Evolutionary conservation across 495 filamentous ascomycete genomes (phyloP), one percentile per base, ranked within the genome.

Genomic region (Talaromyces stipitatus): DNA sequence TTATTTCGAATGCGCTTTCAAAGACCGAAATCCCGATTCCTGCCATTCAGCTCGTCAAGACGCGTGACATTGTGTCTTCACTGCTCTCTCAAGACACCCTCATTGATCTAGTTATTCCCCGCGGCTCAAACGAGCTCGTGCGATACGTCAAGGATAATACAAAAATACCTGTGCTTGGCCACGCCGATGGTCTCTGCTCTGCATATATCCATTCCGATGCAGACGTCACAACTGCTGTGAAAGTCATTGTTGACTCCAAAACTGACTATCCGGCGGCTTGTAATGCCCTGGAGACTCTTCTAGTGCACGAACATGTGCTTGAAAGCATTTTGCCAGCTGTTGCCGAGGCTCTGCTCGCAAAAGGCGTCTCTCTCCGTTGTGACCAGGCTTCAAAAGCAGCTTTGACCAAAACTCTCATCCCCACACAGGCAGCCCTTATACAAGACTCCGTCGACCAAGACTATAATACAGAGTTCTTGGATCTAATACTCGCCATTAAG

Each of bases 261-360:
- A 88, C 87, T 6, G 83, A 85, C 69, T 99, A 99, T 69, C 88
- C 92, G 6, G 95, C 94, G n/a, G 94, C 92, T 16, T 99, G 94
- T 78, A 99, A 99, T 70, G 81, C 85, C 24, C 71, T 96, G 28
- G 94, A 99, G 69, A 92, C 91, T 1, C 74, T 99, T 0, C 82
- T 99, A 11, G 85, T 97, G 24, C 86, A 97, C 60, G 77, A 90
- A 56, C 74, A 79, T 29, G 82, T 82, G n/a, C 77, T 95, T 0
- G 56, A 70, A 7, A 86, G 80, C 2, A 55, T 89, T n/a, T 79
- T 96, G 26, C 89, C 91, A 1, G 53, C 66, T 2, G 82, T 95
- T 26, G 92, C 89, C 12, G 62, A 77, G 22, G 85, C 86, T 1
- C 77, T 99, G 2, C 70, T 92, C 2, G 71, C 71, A 18, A 88